A percentile compares a stretch with the other conserved stretches of the same genome.
Evolutionary conservation across 129 eudicot genomes (phyloP).

Genomic region (Silybum marianum): DNA sequence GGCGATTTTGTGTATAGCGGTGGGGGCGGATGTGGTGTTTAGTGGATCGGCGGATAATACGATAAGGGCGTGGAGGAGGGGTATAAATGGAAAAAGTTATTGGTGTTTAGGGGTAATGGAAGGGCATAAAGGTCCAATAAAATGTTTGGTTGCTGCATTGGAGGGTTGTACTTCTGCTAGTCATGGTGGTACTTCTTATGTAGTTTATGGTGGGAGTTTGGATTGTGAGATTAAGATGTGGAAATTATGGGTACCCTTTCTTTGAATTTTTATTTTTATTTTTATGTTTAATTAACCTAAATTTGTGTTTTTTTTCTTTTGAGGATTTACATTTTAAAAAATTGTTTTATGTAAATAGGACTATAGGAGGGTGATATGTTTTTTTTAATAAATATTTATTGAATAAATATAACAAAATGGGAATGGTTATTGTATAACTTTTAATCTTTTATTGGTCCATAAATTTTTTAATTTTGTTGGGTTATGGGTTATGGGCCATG

Average conservation of each 20-base stretch:
- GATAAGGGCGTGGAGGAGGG: conserved; percentile 76
- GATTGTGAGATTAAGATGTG: conserved; percentile 78
- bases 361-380: conserved; percentile 6
- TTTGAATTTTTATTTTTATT: conserved; percentile 16
- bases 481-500: not conserved
- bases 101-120: conserved; percentile 79
- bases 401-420: not conserved
- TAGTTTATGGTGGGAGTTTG: conserved; percentile 86
- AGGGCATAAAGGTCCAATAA: conserved; percentile 79
- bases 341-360: conserved; percentile 8
- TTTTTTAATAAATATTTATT: not conserved
- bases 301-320: conserved; percentile 7
- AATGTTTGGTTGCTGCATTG: conserved; percentile 70
- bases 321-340: not conserved
- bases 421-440: not conserved
- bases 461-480: not conserved
- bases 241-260: conserved; percentile 64
- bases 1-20: conserved; percentile 76
- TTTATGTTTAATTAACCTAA: not conserved
- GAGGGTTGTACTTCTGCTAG: conserved; percentile 34
- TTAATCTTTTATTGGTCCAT: not conserved
- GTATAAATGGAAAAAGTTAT: conserved; percentile 42
- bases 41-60: conserved; percentile 96
- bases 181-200: conserved; percentile 36
- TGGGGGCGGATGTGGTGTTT: conserved; percentile 65